Conservation (phyloP, 768 basidiomycete genomes). For the Tulasnella sp. region DNA sequence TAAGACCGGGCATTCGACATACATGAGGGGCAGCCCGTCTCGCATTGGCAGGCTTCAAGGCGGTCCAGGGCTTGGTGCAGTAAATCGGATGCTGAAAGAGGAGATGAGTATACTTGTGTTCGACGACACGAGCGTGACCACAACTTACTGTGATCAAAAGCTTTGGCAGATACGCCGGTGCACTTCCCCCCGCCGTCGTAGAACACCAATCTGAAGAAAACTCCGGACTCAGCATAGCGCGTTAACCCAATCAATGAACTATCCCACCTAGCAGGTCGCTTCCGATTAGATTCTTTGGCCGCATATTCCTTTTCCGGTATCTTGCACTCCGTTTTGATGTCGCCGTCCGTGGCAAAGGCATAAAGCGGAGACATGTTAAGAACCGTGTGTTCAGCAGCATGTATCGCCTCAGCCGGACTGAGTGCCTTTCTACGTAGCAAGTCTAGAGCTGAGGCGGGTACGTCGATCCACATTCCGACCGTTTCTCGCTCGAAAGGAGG, state of each 20-base stretch:
- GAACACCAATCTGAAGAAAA: constrained; percentile 56
- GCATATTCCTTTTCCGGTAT: constrained; percentile 63
- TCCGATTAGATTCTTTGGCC: constrained; percentile 38
- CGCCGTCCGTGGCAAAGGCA: constrained; percentile 40
- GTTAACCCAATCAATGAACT: not conserved
- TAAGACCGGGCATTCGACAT: constrained; percentile 17
- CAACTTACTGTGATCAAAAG: constrained; percentile 64
- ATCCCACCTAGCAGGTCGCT: constrained; percentile 53
- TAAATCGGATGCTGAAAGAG: constrained; percentile 38
- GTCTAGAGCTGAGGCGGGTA: constrained; percentile 42
- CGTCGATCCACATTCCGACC: constrained; percentile 70
- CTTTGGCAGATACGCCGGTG: constrained; percentile 64
- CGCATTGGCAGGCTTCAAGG: constrained; percentile 53
- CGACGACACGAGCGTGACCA: not conserved
- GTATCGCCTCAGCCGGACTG: constrained; percentile 68
- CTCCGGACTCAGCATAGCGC: not conserved
- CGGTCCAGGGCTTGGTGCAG: constrained; percentile 45
- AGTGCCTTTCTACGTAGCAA: constrained; percentile 45
- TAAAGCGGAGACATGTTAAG: constrained; percentile 51
- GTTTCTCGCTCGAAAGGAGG: constrained; percentile 65
- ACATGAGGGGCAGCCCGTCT: constrained; percentile 64
- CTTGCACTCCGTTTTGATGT: constrained; percentile 77
- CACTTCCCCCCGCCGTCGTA: constrained; percentile 60
- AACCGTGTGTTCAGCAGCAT: constrained; percentile 75
- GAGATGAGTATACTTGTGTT: not conserved